Conservation (phyloP, 306 rosid species). For the Prunus mongolica region DNA sequence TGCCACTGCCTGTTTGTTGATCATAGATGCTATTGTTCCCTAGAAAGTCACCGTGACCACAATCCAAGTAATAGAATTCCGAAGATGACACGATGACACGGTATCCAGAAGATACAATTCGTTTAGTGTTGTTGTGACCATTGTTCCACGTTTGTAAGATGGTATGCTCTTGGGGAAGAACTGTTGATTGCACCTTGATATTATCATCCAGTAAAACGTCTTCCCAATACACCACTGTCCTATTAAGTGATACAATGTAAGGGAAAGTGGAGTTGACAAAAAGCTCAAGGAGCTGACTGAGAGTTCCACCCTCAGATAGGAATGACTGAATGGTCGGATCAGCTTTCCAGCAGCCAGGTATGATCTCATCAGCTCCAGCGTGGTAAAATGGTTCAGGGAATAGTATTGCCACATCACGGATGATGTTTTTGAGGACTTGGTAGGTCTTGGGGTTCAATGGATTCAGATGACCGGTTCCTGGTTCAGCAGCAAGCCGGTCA, state of each 20-base stretch:
- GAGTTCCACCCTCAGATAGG: slow-evolving; percentile 62
- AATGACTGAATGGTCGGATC: slow-evolving; percentile 54
- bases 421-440: slow-evolving; percentile 67
- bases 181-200: slow-evolving; percentile 36
- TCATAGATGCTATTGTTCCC: slow-evolving; percentile 63
- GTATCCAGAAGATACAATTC: slow-evolving; percentile 67
- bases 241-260: slow-evolving; percentile 61
- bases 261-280: slow-evolving; percentile 73
- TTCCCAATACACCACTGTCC: slow-evolving; percentile 84
- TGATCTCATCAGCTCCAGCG: slow-evolving; percentile 66
- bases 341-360: slow-evolving; percentile 83
- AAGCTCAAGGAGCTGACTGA: slow-evolving; percentile 59
- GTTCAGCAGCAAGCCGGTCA: slow-evolving; percentile 64
- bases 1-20: slow-evolving; percentile 26
- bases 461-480: slow-evolving; percentile 87
- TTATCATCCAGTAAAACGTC: slow-evolving; percentile 50
- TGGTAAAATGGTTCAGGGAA: slow-evolving; percentile 80
- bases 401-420: slow-evolving; percentile 43
- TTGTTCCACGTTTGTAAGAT: slow-evolving; percentile 87
- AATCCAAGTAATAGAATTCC: slow-evolving; percentile 73
- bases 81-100: slow-evolving; percentile 67
- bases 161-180: slow-evolving; percentile 58
- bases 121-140: slow-evolving; percentile 69
- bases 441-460: slow-evolving; percentile 80
- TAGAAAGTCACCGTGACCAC: slow-evolving; percentile 73